A percentile compares a stretch with the other conserved stretches of the same genome.
These are phyloP conservation scores for Lachancea dasiensis DNA, from an alignment of 805 yeast species.

Conservation along the genomic window DNA sequence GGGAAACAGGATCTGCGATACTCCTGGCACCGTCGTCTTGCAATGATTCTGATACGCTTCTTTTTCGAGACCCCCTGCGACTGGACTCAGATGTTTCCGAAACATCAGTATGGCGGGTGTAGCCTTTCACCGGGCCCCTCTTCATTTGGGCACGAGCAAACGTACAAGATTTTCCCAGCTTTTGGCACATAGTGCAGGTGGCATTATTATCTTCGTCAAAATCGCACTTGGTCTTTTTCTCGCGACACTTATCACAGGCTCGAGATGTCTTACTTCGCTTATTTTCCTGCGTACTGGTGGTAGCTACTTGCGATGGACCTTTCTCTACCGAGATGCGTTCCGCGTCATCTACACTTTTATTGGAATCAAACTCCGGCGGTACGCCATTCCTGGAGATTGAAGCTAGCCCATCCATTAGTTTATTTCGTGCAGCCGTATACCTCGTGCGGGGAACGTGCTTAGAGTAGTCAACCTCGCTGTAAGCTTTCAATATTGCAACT, in stretches of 20 bases:
- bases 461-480: no score
- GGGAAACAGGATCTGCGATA: conserved; percentile 18
- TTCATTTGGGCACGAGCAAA: conserved; percentile 69
- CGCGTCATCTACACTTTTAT: no score
- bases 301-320: background rate
- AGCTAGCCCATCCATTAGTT: no score
- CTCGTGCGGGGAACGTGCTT: no score
- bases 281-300: conserved; percentile 23
- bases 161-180: conserved; percentile 55
- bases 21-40: conserved; percentile 3
- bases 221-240: conserved; percentile 68
- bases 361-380: background rate
- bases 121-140: conserved; percentile 77
- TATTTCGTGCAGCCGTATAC: no score
- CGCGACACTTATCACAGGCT: conserved; percentile 76
- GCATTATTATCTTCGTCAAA: conserved; percentile 42
- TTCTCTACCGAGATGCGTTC: background rate
- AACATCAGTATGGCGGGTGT: conserved; percentile 32
- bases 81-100: conserved; percentile 3
- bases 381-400: no score
- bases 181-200: conserved; percentile 61
- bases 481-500: no score
- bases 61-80: conserved; percentile 6
- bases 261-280: conserved; percentile 69
- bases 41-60: conserved; percentile 7